Conservation (phyloP, 140 eudicot species). For the Bidens hawaiensis region DNA sequence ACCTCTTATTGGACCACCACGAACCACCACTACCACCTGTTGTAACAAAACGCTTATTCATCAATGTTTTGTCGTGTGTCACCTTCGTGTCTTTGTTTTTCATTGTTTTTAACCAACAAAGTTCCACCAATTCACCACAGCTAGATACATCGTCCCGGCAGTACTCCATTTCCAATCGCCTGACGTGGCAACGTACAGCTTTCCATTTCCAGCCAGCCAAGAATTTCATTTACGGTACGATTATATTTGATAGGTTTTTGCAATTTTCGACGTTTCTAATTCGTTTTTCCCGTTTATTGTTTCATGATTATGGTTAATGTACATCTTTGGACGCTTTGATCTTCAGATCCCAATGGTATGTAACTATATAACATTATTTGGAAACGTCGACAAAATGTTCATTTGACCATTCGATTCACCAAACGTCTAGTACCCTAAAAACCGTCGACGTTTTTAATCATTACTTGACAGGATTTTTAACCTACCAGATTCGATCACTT, state of each 20-base stretch:
- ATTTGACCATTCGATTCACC: too few relatives aligned
- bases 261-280: not conserved
- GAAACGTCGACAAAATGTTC: too few relatives aligned
- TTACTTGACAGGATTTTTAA: too few relatives aligned
- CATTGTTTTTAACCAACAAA: slow-evolving; percentile 6
- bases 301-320: slow-evolving; percentile 18
- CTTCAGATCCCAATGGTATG: slow-evolving; percentile 43
- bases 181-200: slow-evolving; percentile 35
- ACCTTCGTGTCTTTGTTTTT: slow-evolving; percentile 13
- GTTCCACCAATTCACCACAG: not conserved
- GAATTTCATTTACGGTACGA: slow-evolving; percentile 36
- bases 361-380: not conserved
- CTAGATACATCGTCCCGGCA: slow-evolving; percentile 3
- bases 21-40: slow-evolving; percentile 4
- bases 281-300: not conserved
- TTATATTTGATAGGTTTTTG: not conserved
- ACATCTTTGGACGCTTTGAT: slow-evolving; percentile 8
- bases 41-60: not conserved
- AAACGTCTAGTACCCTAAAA: too few relatives aligned
- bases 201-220: slow-evolving; percentile 37
- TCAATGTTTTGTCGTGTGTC: slow-evolving; percentile 14
- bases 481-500: too few relatives aligned
- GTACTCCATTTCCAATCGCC: slow-evolving; percentile 13
- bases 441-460: too few relatives aligned
- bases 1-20: slow-evolving; percentile 21